Evolutionary conservation across 768 basidiomycete species (phyloP).

Genomic region (Boletellus sp.): DNA sequence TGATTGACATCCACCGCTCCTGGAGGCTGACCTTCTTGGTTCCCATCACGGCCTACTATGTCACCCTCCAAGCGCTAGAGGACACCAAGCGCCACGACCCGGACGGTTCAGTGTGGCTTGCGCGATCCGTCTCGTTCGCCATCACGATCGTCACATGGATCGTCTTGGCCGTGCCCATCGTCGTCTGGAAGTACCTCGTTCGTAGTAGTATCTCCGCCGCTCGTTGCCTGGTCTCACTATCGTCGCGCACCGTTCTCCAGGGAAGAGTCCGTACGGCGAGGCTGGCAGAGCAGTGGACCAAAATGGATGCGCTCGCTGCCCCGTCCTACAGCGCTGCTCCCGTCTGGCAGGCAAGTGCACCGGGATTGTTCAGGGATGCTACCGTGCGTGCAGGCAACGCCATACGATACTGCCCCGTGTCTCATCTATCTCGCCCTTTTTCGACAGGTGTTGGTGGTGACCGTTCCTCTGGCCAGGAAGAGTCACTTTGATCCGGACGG

Average conservation of each 20-base stretch:
- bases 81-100: not conserved
- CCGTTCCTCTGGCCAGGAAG: constrained; percentile 30
- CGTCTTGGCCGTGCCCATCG: constrained; percentile 39
- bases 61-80: constrained; percentile 25
- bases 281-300: constrained; percentile 40
- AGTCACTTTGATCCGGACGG: constrained; percentile 41
- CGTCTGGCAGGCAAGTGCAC: constrained; percentile 40
- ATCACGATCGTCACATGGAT: constrained; percentile 37
- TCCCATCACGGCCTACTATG: constrained; percentile 38
- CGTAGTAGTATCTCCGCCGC: constrained; percentile 12
- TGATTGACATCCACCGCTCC: not conserved
- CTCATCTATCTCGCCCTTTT: not conserved
- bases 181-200: constrained; percentile 45
- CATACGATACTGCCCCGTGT: not conserved
- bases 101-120: constrained; percentile 30
- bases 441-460: constrained; percentile 37
- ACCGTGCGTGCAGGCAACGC: constrained; percentile 31
- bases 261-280: constrained; percentile 39
- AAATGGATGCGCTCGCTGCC: constrained; percentile 33
- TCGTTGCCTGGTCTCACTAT: not conserved
- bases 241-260: constrained; percentile 29
- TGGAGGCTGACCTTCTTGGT: constrained; percentile 37
- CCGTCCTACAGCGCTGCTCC: constrained; percentile 28
- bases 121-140: constrained; percentile 36
- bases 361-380: constrained; percentile 36